A percentile compares a stretch with the other conserved stretches of the same genome.
Conservation (phyloP, 2,329 filamentous ascomycete genomes). For the Lecanoromycetidae sp. region DNA sequence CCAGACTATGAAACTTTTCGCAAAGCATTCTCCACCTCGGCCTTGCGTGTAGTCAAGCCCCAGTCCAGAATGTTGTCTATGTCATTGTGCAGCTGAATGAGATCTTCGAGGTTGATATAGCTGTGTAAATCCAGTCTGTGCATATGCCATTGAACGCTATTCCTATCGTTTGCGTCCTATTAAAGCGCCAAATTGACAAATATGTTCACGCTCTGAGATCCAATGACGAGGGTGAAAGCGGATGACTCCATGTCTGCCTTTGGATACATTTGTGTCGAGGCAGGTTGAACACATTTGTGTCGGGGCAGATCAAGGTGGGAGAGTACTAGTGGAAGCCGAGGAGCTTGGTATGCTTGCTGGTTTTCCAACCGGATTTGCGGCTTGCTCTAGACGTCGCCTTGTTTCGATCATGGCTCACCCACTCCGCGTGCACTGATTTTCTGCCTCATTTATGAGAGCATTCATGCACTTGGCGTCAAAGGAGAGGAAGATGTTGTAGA, state of each 20-base stretch:
- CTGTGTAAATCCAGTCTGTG: background rate
- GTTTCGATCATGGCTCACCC: constrained; percentile 3
- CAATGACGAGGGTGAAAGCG: constrained; percentile 1
- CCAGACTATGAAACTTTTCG: background rate
- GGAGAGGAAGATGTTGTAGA: background rate
- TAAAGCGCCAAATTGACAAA: constrained; percentile 7
- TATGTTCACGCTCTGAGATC: background rate
- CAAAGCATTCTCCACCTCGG: background rate
- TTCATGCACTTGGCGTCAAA: constrained; percentile 5
- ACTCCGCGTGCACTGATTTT: constrained; percentile 5
- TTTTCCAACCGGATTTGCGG: background rate
- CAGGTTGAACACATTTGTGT: background rate
- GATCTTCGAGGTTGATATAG: background rate
- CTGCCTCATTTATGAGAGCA: constrained; percentile 1
- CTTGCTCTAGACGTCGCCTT: background rate
- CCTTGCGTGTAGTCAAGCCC: background rate
- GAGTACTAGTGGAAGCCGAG: background rate
- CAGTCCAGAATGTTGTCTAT: constrained; percentile 4
- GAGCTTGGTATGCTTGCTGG: background rate
- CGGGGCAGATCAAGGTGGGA: background rate
- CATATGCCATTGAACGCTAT: constrained; percentile 1
- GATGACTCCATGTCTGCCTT: background rate
- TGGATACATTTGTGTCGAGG: background rate
- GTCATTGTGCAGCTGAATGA: background rate
- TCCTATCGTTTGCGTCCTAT: background rate